Evolutionary conservation across 1,284 basidiomycete genomes (phyloP).

Genomic region (Moesziomyces antarcticus): DNA sequence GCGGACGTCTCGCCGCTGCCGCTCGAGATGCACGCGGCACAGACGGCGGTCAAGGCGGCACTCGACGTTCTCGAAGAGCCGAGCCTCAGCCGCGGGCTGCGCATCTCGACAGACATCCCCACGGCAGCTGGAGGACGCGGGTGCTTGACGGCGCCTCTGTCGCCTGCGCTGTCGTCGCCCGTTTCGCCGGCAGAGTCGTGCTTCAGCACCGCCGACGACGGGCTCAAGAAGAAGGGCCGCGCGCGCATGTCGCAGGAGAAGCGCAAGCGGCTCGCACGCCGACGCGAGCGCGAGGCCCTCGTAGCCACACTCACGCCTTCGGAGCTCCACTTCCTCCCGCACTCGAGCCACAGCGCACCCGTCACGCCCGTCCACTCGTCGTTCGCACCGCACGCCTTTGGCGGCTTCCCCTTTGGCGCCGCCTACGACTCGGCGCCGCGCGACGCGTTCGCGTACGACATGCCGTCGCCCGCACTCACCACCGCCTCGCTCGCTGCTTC

Average conservation of each 20-base stretch:
- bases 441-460: neutral
- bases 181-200: slow-evolving; percentile 25
- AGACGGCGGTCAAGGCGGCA: slow-evolving; percentile 43
- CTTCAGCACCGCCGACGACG: slow-evolving; percentile 26
- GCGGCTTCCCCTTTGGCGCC: neutral
- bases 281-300: slow-evolving; percentile 53
- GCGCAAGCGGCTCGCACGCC: slow-evolving; percentile 46
- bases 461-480: slow-evolving; percentile 23
- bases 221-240: slow-evolving; percentile 42
- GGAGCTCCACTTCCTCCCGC: slow-evolving; percentile 3
- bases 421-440: slow-evolving; percentile 10
- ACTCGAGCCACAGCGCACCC: slow-evolving; percentile 24
- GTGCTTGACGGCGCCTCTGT: slow-evolving; percentile 20
- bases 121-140: neutral
- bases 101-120: slow-evolving; percentile 12
- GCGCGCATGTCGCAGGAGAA: slow-evolving; percentile 61
- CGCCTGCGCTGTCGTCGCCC: slow-evolving; percentile 25
- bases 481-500: slow-evolving; percentile 4
- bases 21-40: slow-evolving; percentile 43
- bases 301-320: slow-evolving; percentile 8
- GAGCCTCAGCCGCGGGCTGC: slow-evolving; percentile 3
- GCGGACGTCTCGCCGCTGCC: slow-evolving; percentile 1
- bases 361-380: slow-evolving; percentile 8
- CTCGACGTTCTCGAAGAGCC: slow-evolving; percentile 37
- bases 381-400: neutral